Percentiles rank a stretch among this genome's conserved stretches.
Evolutionary conservation across 805 yeast genomes (phyloP).

Genomic region (Spathaspora gorwiae): DNA sequence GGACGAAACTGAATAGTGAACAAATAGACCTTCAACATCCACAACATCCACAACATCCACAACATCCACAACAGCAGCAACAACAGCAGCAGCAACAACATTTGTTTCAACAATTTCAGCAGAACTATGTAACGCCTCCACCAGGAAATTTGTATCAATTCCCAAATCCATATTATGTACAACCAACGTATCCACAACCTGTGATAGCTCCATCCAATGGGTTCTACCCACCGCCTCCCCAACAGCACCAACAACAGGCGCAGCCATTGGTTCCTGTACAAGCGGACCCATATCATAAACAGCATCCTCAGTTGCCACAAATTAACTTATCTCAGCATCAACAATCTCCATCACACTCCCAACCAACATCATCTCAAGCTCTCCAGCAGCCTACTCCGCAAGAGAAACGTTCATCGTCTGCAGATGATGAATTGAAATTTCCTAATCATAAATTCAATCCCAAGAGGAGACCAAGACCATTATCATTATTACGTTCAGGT

Average conservation of each 20-base stretch:
- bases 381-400: neutral
- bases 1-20: neutral
- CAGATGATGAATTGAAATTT: constrained; percentile 10
- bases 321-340: neutral
- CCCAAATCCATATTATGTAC: neutral
- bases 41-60: constrained; percentile 1
- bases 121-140: neutral
- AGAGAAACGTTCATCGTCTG: neutral
- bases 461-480: constrained; percentile 37
- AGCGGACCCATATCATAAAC: neutral
- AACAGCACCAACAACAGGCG: neutral
- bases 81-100: constrained; percentile 2
- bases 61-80: neutral
- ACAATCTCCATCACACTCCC: constrained; percentile 2
- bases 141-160: neutral
- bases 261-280: neutral
- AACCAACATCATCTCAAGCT: neutral
- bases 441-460: constrained; percentile 30
- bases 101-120: neutral
- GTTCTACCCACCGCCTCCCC: too few species aligned
- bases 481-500: constrained; percentile 30
- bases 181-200: constrained; percentile 1
- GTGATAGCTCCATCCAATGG: neutral
- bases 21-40: neutral
- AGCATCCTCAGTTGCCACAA: neutral